phyloP scores from a whole-genome alignment of 148 eudicot species.

The Agrostemma githago region DNA sequence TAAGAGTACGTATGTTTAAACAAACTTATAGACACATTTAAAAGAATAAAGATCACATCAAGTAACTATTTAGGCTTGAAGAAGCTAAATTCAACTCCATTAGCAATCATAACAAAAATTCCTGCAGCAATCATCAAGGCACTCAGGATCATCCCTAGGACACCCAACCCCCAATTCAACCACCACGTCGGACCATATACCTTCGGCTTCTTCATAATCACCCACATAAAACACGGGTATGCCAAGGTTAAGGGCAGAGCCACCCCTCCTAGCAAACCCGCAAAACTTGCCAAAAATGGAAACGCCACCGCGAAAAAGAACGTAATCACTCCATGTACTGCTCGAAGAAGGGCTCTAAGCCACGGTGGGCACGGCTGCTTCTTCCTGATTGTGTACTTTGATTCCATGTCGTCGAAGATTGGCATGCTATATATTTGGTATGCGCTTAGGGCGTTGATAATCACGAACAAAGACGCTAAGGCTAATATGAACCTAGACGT shows the following conservation, averaged over 20 bases:
- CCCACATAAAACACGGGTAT: conserved; percentile 88
- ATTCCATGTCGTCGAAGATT: conserved; percentile 68
- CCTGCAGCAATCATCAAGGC: conserved; percentile 54
- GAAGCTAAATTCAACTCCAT: conserved; percentile 63
- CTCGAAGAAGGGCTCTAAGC: conserved; percentile 53
- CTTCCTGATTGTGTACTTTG: conserved; percentile 46
- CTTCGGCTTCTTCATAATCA: conserved; percentile 55
- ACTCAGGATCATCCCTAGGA: conserved; percentile 58
- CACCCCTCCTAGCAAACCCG: conserved; percentile 70
- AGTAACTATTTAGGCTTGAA: conserved; percentile 60
- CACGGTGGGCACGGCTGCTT: conserved; percentile 70
- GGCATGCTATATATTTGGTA: conserved; percentile 90
- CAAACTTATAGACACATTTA: background rate
- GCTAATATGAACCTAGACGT: conserved; percentile 43
- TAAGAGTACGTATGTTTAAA: background rate
- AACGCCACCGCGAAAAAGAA: conserved; percentile 79
- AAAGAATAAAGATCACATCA: background rate
- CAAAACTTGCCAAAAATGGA: conserved; percentile 65
- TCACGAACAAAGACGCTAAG: conserved; percentile 45
- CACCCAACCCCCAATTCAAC: conserved; percentile 65
- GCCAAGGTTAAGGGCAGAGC: conserved; percentile 70
- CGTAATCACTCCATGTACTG: conserved; percentile 48
- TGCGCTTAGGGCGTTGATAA: conserved; percentile 59
- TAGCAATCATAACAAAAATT: conserved; percentile 57
- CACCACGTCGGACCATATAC: conserved; percentile 57